Evolutionary conservation across 2,329 filamentous ascomycete species (phyloP).

Genomic region (Fusarium sp.): DNA sequence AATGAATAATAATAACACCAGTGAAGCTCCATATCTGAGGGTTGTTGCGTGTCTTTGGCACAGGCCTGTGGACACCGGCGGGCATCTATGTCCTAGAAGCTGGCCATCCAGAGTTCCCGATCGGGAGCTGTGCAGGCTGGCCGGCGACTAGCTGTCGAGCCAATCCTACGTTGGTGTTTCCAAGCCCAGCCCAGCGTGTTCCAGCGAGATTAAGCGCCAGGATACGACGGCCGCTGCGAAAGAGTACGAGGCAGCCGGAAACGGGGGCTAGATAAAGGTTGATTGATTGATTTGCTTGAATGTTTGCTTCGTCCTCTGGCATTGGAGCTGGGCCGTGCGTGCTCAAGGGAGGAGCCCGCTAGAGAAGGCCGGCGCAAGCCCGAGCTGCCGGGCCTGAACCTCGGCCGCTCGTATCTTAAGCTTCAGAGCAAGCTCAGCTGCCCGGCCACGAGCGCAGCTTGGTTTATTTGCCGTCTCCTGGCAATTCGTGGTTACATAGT

Average conservation of each 20-base stretch:
- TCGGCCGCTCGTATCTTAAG: constrained; percentile 38
- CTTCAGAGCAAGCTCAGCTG: constrained; percentile 28
- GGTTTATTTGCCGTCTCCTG: background rate
- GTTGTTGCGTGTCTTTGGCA: constrained; percentile 32
- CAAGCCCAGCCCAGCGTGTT: constrained; percentile 40
- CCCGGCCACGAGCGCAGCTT: background rate
- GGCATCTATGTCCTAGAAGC: constrained; percentile 25
- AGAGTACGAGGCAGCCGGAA: constrained; percentile 32
- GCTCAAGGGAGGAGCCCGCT: constrained; percentile 20
- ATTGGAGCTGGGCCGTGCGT: constrained; percentile 14
- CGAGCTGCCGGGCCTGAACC: constrained; percentile 35
- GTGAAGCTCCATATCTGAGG: constrained; percentile 35
- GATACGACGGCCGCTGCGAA: constrained; percentile 21
- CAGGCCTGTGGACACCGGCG: constrained; percentile 27
- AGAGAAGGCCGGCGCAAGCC: constrained; percentile 24
- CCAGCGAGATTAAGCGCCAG: constrained; percentile 46
- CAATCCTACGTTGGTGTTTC: constrained; percentile 46
- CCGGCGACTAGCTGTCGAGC: constrained; percentile 42
- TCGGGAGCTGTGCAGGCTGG: constrained; percentile 46
- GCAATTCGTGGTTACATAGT: constrained; percentile 32
- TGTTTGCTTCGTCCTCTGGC: constrained; percentile 14
- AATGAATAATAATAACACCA: constrained; percentile 27
- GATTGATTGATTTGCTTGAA: constrained; percentile 12
- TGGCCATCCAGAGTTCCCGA: constrained; percentile 40
- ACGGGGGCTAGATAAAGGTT: constrained; percentile 27